Evolutionary conservation across 208 protist species (phyloP), one percentile per base, ranked within the genome.

Genomic region (Strigomonas culicis): DNA sequence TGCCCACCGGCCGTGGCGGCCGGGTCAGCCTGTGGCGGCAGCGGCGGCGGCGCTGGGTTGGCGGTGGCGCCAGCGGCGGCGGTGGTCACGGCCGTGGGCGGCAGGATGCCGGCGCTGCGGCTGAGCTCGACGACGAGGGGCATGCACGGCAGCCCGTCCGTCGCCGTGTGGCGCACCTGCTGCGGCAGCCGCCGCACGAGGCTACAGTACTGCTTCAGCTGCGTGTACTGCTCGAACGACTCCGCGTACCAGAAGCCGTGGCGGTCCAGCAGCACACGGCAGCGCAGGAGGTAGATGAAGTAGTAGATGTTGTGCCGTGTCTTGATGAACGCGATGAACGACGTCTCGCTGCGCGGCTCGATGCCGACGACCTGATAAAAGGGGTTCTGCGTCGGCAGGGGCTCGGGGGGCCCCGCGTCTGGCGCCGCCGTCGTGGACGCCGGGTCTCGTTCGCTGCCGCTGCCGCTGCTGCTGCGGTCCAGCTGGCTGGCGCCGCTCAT

Each of bases 131-230:
- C 80, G 19, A 93, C 82, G 39, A 93, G 76, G n/a, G 86, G 86
- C 86, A 93, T 90, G 79, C 86, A 86, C 25, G 82, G 82, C 59
- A 90, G 66, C 25, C 86, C 86, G 59, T 86, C 86, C 15, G 79
- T 90, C 58, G 84, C 72, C 39, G 75, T 72, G 70, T 89, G 83
- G 4, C 86, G 78, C 10, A 68, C 80, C 65, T 93, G 79, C 74
- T 90, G 86, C 21, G 82, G 82, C 28, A 93, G 75, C 0, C 78
- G 72, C 11, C 86, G 75, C 39, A 90, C 79, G 36, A 66, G 50
- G 63, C 89, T 82, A 64, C 86, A 93, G 76, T 90, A 93, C 68
- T 85, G 76, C 75, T 84, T 85, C 55, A 93, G 66, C 24, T 75
- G 71, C 57, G 77, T 31, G 65, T 90, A 90, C 71, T 89, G 78